Base-by-base conservation (phyloP, 2,329 filamentous ascomycete species). In the Trichoderma pleuroti region DNA sequence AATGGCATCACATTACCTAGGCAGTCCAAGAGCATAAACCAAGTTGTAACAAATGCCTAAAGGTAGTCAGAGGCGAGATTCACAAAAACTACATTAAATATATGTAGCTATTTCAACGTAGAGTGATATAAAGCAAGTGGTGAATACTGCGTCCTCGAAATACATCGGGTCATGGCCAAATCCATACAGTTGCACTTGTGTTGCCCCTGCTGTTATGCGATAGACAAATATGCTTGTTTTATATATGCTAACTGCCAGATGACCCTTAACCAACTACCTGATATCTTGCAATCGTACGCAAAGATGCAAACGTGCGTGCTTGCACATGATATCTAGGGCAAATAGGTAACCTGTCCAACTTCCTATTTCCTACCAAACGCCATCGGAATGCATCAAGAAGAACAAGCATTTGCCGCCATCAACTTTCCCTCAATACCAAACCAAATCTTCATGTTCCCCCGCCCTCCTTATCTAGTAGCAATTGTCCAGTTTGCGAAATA, bases 351-450 rank as follows among this genome's bases (percentile, higher is more conserved):
- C 68, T 28, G 36, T 65, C 52, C 68, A 64, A 65, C 68, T 64
- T 63, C 60, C 18, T 63, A 46, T 65, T 65, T 60, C 59, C 66
- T 46, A 64, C 70, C 66, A 42, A 71, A 71, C 70, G 66, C 70
- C 70, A 14, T 60, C 52, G 49, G 68, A 71, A 71, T 71, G 66
- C 70, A 71, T 69, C 49, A 57, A 60, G 65, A 70, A 65, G 56
- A 64, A 49, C 16, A 59, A 59, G 52, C 36, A 64, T 70, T 59
- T 34, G 36, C 52, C 61, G 60, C 36, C 60, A 57, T 52, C 36
- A 54, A 46, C 18, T 54, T 46, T 68, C 52, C 52, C 30, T 64
- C 30, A 61, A 62, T 46, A 56, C 18, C 49, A 64, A 54, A 32
- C 54, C n/a, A 42, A 32, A 39, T 21, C 56, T 49, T 60, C 54